Evolutionary conservation across 192 early-diverging fungal species (phyloP).

Genomic region (Backusella sp.): DNA sequence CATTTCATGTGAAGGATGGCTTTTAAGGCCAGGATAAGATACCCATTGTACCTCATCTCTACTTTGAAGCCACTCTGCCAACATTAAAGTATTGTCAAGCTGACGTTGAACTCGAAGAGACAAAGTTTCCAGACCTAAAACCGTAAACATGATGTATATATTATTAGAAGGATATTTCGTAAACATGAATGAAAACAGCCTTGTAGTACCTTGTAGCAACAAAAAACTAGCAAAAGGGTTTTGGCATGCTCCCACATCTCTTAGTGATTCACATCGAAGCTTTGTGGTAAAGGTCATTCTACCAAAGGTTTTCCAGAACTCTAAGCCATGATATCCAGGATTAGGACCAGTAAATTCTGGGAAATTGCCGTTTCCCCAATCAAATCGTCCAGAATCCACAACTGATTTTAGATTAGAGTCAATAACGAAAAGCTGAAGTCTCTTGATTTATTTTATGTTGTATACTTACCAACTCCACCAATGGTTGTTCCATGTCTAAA

Average conservation of each 20-base stretch:
- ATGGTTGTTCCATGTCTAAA: slow-evolving; percentile 87
- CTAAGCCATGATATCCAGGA: slow-evolving; percentile 83
- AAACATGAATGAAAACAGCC: not conserved
- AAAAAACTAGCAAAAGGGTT: slow-evolving; percentile 91
- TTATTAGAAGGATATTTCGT: no score
- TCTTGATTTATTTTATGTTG: not conserved
- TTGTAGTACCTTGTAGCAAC: slow-evolving; percentile 62
- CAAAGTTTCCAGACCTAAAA: slow-evolving; percentile 77
- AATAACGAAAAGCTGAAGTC: not conserved
- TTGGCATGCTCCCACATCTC: slow-evolving; percentile 82
- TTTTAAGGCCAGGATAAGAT: slow-evolving; percentile 81
- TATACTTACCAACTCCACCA: slow-evolving; percentile 68
- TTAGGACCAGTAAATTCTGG: slow-evolving; percentile 83
- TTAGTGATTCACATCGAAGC: slow-evolving; percentile 77
- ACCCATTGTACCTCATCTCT: slow-evolving; percentile 82
- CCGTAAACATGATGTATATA: no score
- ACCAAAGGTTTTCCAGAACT: slow-evolving; percentile 87
- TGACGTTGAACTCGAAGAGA: slow-evolving; percentile 88
- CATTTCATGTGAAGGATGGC: slow-evolving; percentile 72
- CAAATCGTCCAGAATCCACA: slow-evolving; percentile 84
- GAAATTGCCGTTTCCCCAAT: slow-evolving; percentile 88
- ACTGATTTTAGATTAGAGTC: slow-evolving; percentile 32
- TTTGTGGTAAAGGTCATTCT: slow-evolving; percentile 77
- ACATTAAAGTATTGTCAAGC: slow-evolving; percentile 69
- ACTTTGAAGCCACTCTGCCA: slow-evolving; percentile 78